Conservation (phyloP, 179 eudicot species). For the Vitellaria paradoxa region DNA sequence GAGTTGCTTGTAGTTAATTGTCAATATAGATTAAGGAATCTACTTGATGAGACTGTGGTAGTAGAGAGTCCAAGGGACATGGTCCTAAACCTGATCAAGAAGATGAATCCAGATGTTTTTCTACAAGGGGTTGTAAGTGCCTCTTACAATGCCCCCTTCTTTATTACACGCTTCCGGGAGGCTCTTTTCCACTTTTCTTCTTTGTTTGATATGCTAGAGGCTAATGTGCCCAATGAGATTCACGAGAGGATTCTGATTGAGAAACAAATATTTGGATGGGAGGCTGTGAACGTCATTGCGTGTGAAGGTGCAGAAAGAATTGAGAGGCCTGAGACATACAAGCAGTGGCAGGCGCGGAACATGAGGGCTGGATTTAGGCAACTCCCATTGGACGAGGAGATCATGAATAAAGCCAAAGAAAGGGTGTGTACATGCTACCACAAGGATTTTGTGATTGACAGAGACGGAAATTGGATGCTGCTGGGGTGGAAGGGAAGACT, state of each 20-base stretch:
- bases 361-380: slow-evolving; percentile 46
- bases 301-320: slow-evolving; percentile 24
- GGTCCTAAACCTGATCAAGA: slow-evolving; percentile 43
- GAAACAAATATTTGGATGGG: slow-evolving; percentile 47
- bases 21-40: slow-evolving; percentile 39
- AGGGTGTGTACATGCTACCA: slow-evolving; percentile 25
- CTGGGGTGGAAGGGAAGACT: slow-evolving; percentile 35
- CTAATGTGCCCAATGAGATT: slow-evolving; percentile 44
- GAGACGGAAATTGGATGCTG: slow-evolving; percentile 31
- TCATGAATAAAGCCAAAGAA: slow-evolving; percentile 24
- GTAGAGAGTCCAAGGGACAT: slow-evolving; percentile 45
- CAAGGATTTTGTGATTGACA: slow-evolving; percentile 29
- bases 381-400: slow-evolving; percentile 32
- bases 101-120: slow-evolving; percentile 48
- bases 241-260: slow-evolving; percentile 51
- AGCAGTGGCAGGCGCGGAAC: slow-evolving; percentile 55
- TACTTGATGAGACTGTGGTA: slow-evolving; percentile 57
- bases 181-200: slow-evolving; percentile 61
- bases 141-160: slow-evolving; percentile 52
- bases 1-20: slow-evolving; percentile 54
- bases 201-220: slow-evolving; percentile 60
- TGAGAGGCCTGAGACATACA: slow-evolving; percentile 62
- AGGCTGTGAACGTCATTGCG: slow-evolving; percentile 37
- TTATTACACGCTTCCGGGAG: slow-evolving; percentile 52
- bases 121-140: slow-evolving; percentile 51